A percentile compares a stretch with the other conserved stretches of the same genome.
phyloP scores from a whole-genome alignment of 352 stramenopile species.

The Pythium dissimile region DNA sequence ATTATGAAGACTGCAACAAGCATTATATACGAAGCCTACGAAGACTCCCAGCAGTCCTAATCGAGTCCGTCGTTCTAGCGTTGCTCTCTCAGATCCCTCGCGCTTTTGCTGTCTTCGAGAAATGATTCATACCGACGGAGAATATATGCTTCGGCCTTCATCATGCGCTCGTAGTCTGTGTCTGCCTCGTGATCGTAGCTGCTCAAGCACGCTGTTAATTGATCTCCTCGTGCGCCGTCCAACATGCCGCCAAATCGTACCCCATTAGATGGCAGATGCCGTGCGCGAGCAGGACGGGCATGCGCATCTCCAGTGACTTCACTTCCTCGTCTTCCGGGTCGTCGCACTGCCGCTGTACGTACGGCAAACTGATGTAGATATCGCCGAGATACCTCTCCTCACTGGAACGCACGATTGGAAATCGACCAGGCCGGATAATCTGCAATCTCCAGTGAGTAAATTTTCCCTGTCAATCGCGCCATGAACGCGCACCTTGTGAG shows the following conservation, averaged over 20 bases:
- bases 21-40: slow-evolving; percentile 80
- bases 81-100: background rate
- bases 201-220: background rate
- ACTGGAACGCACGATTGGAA: slow-evolving; percentile 40
- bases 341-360: slow-evolving; percentile 73
- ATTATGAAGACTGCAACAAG: slow-evolving; percentile 88
- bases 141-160: slow-evolving; percentile 66
- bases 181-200: slow-evolving; percentile 84
- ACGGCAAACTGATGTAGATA: slow-evolving; percentile 81
- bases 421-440: slow-evolving; percentile 53
- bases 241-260: no score
- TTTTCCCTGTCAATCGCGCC: background rate
- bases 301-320: slow-evolving; percentile 55
- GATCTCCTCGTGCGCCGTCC: no score
- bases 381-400: slow-evolving; percentile 79
- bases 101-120: slow-evolving; percentile 25
- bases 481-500: slow-evolving; percentile 76
- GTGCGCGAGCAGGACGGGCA: slow-evolving; percentile 74
- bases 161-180: slow-evolving; percentile 73
- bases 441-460: slow-evolving; percentile 9
- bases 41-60: slow-evolving; percentile 28
- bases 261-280: slow-evolving; percentile 81
- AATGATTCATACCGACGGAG: slow-evolving; percentile 49
- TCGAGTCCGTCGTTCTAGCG: background rate
- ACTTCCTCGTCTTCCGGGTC: slow-evolving; percentile 49